These are phyloP conservation scores for Yamadazyma sp. DNA, from an alignment of 1,139 yeast genomes.

Conservation along the genomic window DNA sequence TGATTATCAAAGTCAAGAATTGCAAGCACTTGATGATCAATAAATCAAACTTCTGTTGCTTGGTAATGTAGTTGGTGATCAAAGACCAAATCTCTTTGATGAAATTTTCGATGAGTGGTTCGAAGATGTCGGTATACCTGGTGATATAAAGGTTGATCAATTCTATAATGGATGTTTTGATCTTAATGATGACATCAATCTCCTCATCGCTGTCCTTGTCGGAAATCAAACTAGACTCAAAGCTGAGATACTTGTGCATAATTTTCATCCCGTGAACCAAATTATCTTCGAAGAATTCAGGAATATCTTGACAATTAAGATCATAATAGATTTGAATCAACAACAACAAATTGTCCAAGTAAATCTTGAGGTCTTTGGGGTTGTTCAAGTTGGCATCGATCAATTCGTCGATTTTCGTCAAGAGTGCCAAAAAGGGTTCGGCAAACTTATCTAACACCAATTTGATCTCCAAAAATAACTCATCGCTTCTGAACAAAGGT, in stretches of 20 bases:
- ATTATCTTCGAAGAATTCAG: constrained; percentile 96
- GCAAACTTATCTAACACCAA: constrained; percentile 84
- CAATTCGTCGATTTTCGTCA: constrained; percentile 64
- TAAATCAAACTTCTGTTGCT: constrained; percentile 78
- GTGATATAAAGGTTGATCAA: constrained; percentile 82
- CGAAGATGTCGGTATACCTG: constrained; percentile 89
- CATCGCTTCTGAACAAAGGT: constrained; percentile 90
- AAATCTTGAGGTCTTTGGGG: constrained; percentile 48
- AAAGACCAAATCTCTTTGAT: constrained; percentile 83
- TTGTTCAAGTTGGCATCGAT: constrained; percentile 52
- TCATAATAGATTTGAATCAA: constrained; percentile 84
- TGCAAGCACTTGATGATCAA: constrained; percentile 79
- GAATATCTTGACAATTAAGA: constrained; percentile 95
- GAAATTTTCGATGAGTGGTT: constrained; percentile 70
- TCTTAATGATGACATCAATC: constrained; percentile 67
- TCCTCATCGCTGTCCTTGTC: constrained; percentile 68
- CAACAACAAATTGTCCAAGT: constrained; percentile 71
- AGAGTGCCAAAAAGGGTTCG: constrained; percentile 71
- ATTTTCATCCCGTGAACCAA: constrained; percentile 74
- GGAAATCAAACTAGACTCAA: constrained; percentile 53
- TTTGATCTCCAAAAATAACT: constrained; percentile 81
- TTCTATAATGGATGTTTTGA: constrained; percentile 84
- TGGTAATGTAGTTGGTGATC: constrained; percentile 59
- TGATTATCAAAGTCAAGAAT: constrained; percentile 80
- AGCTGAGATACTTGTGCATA: constrained; percentile 75